Percentiles rank a stretch among this genome's conserved stretches.
phyloP scores from a whole-genome alignment of 1,284 basidiomycete genomes.

The Prillingera fragicola region DNA sequence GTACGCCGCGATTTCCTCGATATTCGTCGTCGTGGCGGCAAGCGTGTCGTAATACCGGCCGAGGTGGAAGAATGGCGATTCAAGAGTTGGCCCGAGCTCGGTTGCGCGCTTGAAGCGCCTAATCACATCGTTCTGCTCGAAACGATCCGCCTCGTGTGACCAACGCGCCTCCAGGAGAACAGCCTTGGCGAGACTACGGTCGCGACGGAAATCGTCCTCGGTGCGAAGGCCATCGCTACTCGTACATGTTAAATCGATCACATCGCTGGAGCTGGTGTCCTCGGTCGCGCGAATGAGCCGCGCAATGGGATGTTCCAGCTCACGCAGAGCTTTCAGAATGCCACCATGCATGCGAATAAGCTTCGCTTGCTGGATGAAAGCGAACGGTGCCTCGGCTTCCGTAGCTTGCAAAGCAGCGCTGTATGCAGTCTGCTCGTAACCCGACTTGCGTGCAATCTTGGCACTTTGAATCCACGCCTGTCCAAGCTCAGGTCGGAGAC shows the following conservation, averaged over 20 bases:
- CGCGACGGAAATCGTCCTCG: slow-evolving; percentile 44
- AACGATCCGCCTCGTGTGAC: slow-evolving; percentile 83
- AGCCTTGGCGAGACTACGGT: slow-evolving; percentile 64
- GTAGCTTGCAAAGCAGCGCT: slow-evolving; percentile 89
- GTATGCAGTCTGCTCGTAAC: slow-evolving; percentile 94
- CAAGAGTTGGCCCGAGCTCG: slow-evolving; percentile 60
- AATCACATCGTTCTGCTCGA: slow-evolving; percentile 63
- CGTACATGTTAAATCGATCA: slow-evolving; percentile 53
- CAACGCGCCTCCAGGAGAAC: slow-evolving; percentile 83
- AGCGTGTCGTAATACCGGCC: slow-evolving; percentile 75
- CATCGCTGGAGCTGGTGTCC: not conserved
- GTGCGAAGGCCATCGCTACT: slow-evolving; percentile 44
- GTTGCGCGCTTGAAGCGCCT: slow-evolving; percentile 58
- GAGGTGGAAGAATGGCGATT: slow-evolving; percentile 76
- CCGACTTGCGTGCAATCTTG: slow-evolving; percentile 91
- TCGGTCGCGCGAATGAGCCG: slow-evolving; percentile 5
- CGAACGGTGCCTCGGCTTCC: slow-evolving; percentile 67
- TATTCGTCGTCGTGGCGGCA: slow-evolving; percentile 13
- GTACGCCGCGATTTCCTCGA: slow-evolving; percentile 18
- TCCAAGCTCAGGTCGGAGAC: slow-evolving; percentile 60
- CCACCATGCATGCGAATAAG: slow-evolving; percentile 75
- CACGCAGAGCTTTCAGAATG: slow-evolving; percentile 77
- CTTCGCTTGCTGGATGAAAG: slow-evolving; percentile 89
- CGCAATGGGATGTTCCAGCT: slow-evolving; percentile 51
- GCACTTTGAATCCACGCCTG: slow-evolving; percentile 86